These are phyloP conservation scores for Fusarium sp. DNA, from an alignment of 2,329 filamentous ascomycete species.

Conservation along the genomic window DNA sequence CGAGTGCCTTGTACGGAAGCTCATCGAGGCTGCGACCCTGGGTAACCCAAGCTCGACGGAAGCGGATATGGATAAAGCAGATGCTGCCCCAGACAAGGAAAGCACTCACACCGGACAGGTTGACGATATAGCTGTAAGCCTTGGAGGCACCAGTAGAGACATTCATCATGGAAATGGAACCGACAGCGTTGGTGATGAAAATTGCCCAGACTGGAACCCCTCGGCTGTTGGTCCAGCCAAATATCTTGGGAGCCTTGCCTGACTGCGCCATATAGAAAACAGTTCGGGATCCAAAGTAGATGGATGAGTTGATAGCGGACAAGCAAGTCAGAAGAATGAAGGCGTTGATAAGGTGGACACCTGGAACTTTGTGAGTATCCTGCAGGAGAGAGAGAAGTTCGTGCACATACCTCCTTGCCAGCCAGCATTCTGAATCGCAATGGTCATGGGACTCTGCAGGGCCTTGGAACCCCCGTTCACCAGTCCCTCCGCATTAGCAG, in stretches of 20 bases:
- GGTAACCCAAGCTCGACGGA: slow-evolving; percentile 68
- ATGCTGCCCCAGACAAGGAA: slow-evolving; percentile 79
- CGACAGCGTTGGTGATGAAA: slow-evolving; percentile 75
- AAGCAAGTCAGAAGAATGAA: slow-evolving; percentile 79
- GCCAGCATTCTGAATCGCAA: slow-evolving; percentile 77
- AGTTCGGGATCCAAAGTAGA: slow-evolving; percentile 81
- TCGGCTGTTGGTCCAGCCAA: slow-evolving; percentile 72
- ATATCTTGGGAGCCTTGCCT: slow-evolving; percentile 73
- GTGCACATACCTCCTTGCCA: slow-evolving; percentile 67
- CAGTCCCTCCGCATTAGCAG: slow-evolving; percentile 71
- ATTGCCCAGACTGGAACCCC: slow-evolving; percentile 71
- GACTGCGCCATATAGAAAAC: slow-evolving; percentile 80
- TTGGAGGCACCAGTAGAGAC: slow-evolving; percentile 71
- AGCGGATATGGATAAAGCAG: slow-evolving; percentile 75
- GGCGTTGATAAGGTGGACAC: slow-evolving; percentile 79
- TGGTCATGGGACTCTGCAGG: slow-evolving; percentile 76
- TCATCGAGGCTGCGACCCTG: slow-evolving; percentile 65
- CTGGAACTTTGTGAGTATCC: slow-evolving; percentile 31
- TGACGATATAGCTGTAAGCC: slow-evolving; percentile 76
- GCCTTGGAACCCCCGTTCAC: slow-evolving; percentile 69
- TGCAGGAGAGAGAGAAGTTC: too few species aligned
- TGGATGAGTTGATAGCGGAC: slow-evolving; percentile 76
- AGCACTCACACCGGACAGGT: slow-evolving; percentile 74
- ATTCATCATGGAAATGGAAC: slow-evolving; percentile 79
- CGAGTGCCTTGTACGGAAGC: slow-evolving; percentile 64